phyloP scores from a whole-genome alignment of 1,139 yeast genomes.

The Pichia norvegensis region DNA sequence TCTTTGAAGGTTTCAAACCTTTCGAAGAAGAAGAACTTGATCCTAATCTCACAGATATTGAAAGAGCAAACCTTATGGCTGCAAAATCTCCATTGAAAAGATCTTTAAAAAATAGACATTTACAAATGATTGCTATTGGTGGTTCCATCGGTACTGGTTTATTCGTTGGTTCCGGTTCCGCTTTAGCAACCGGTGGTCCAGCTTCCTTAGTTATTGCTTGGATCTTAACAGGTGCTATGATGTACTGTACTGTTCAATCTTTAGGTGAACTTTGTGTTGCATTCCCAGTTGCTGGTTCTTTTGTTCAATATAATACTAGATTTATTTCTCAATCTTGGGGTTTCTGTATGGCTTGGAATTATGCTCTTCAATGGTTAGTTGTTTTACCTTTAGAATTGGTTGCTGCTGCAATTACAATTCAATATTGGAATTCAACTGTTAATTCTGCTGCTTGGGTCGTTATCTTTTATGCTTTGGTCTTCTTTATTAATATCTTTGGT shows the following conservation, averaged over 20 bases:
- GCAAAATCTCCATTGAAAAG: constrained; percentile 66
- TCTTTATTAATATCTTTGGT: constrained; percentile 49
- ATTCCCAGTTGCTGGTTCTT: constrained; percentile 67
- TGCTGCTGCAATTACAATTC: constrained; percentile 61
- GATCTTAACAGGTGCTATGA: constrained; percentile 39
- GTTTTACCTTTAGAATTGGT: constrained; percentile 65
- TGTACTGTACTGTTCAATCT: constrained; percentile 63
- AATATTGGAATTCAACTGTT: constrained; percentile 52
- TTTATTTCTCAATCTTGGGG: constrained; percentile 68
- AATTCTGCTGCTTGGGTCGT: constrained; percentile 62
- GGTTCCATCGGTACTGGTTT: constrained; percentile 74
- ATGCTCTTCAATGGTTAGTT: constrained; percentile 61
- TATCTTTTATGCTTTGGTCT: constrained; percentile 52
- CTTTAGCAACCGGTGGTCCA: constrained; percentile 62
- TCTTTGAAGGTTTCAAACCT: constrained; percentile 27
- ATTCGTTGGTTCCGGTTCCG: constrained; percentile 57
- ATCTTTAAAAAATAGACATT: constrained; percentile 53
- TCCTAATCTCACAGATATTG: constrained; percentile 58
- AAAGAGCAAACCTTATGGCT: constrained; percentile 57
- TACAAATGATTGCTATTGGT: constrained; percentile 83
- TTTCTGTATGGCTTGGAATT: constrained; percentile 68
- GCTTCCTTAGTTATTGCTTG: constrained; percentile 54
- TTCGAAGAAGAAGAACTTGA: constrained; percentile 43
- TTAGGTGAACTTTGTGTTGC: constrained; percentile 62
- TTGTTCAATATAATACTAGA: constrained; percentile 56